Conservation (phyloP, 2,329 filamentous ascomycete species). For the Verticillium tricorpus region DNA sequence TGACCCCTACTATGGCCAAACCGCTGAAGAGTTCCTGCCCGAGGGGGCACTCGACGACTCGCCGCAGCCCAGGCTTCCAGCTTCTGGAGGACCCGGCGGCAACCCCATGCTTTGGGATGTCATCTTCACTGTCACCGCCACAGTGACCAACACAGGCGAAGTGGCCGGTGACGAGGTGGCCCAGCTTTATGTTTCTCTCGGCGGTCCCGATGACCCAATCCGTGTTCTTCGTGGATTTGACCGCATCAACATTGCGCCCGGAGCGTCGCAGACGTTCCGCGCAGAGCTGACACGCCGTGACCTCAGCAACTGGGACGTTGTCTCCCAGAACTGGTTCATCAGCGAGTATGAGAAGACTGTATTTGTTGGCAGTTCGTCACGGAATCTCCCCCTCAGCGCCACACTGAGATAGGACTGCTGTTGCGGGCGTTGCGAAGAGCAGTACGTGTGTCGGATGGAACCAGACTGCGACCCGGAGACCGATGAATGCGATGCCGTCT, state of each 20-base stretch:
- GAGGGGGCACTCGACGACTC: conserved; percentile 48
- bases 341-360: conserved; percentile 46
- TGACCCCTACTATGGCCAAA: conserved; percentile 57
- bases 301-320: conserved; percentile 80
- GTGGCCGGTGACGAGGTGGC: conserved; percentile 65
- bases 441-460: background rate
- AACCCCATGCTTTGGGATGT: conserved; percentile 64
- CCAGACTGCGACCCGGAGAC: background rate
- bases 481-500: background rate
- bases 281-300: conserved; percentile 73
- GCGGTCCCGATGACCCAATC: conserved; percentile 66
- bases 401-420: conserved; percentile 11
- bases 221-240: conserved; percentile 76
- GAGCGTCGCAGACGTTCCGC: conserved; percentile 61
- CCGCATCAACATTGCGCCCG: conserved; percentile 65
- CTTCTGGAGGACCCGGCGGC: conserved; percentile 55
- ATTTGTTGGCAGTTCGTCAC: conserved; percentile 50
- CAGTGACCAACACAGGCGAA: conserved; percentile 67
- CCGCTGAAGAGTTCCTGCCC: conserved; percentile 56
- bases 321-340: conserved; percentile 79
- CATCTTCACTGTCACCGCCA: conserved; percentile 62
- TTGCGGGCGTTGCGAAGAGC: background rate
- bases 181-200: conserved; percentile 77
- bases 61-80: conserved; percentile 49
- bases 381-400: conserved; percentile 45